Base-by-base conservation (phyloP, 345 rosid species). In the Arabis alpina region DNA sequence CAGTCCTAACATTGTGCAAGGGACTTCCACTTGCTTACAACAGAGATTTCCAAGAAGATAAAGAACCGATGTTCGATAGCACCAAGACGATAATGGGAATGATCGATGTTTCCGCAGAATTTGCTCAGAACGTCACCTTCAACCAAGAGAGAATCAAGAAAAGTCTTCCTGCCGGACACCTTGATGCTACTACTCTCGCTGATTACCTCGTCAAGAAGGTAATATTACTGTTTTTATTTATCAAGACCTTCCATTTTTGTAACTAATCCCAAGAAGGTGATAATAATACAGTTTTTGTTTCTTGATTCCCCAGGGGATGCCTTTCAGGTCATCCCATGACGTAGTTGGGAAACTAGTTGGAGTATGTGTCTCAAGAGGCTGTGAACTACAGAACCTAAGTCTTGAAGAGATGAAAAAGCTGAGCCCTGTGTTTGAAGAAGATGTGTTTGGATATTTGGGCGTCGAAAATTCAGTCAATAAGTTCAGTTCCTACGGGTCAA, bases 1-100 rank as follows among this genome's bases (percentile, higher is more conserved):
- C 98, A 10, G 88, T 91, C 73, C 81, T 94, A 57, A 86, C 91
- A 12, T 65, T 94, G 36, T 94, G 99, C 86, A 94, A 94, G 82
- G 99, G 99, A 54, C 97, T 94, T 80, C 99, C 98, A 6, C 87
- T 88, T 67, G 97, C 97, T 52, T 94, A 94, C 68, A 91, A 94
- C 70, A 88, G 99, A 13, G 99, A 94, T 81, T 82, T 94, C 45
- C 98, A 94, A 90, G 99, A 94, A 86, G 99, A 94, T 54, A 94
- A 91, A 80, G 96, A 94, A 68, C 99, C 99, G 2, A 78, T 77
- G 60, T 94, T 91, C 64, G 98, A 91, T 70, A 94, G 99, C 2
- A 87, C 93, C 36, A 91, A 88, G 84, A 83, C 95, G 5, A 75
- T 91, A 37, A 30, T 87, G 57, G 93, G 91, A 44, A 91, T 94